Conservation (phyloP, 202 grass and related monocot species). For the Saccharum hybrid region DNA sequence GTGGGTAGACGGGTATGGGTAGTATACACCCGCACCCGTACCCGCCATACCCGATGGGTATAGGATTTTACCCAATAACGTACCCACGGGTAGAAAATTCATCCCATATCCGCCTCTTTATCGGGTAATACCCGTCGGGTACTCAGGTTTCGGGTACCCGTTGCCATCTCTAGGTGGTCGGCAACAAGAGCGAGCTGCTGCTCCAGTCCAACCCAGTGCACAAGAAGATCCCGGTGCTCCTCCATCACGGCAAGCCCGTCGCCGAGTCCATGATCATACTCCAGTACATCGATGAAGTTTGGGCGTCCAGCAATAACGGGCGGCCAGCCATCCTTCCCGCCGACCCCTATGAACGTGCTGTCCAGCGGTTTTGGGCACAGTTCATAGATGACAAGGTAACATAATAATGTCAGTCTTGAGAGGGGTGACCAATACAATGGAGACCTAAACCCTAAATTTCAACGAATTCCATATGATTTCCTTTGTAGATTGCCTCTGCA, state of each 20-base stretch:
- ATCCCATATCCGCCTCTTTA: too few species aligned
- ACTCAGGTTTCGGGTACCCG: too few species aligned
- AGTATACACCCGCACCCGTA: too few species aligned
- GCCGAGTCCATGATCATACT: constrained; percentile 37
- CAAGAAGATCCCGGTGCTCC: constrained; percentile 52
- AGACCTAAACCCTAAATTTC: too few species aligned
- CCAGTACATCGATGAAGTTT: constrained; percentile 46
- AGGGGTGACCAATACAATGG: too few species aligned
- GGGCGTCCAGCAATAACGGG: not conserved
- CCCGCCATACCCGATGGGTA: too few species aligned
- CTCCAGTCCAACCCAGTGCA: constrained; percentile 49
- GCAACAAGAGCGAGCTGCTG: constrained; percentile 52
- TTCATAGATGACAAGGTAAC: constrained; percentile 22
- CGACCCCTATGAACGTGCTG: constrained; percentile 18
- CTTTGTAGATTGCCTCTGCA: not conserved
- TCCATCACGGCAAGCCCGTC: constrained; percentile 44
- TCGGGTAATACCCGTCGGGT: too few species aligned
- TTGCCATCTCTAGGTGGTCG: too few species aligned
- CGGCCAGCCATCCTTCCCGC: constrained; percentile 26
- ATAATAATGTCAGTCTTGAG: too few species aligned
- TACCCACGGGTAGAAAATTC: too few species aligned
- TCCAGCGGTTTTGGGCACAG: constrained; percentile 39
- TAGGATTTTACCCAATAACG: too few species aligned
- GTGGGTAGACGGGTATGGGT: too few species aligned
- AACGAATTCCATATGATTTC: not conserved